Evolutionary conservation across 2,329 filamentous ascomycete species (phyloP).

Genomic region (Pseudocercospora cruenta): DNA sequence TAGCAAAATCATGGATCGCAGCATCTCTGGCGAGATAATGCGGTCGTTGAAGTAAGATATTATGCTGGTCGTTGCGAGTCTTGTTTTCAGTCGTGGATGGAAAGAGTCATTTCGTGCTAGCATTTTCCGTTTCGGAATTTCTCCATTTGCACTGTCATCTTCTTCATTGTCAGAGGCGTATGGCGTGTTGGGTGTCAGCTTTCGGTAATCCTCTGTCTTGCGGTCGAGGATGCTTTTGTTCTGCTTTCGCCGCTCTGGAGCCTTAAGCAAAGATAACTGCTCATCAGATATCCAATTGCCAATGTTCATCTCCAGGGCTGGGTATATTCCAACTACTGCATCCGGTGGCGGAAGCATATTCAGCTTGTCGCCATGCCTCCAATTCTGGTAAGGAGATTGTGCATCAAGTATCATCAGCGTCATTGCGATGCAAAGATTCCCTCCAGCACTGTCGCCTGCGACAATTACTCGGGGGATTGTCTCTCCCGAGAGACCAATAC

Average conservation of each 20-base stretch:
- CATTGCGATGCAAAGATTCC: conserved; percentile 77
- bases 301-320: conserved; percentile 93
- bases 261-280: conserved; percentile 91
- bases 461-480: conserved; percentile 70
- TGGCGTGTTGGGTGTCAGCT: conserved; percentile 78
- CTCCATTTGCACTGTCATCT: conserved; percentile 37
- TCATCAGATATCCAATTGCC: conserved; percentile 99
- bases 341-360: conserved; percentile 61
- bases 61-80: conserved; percentile 94
- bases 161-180: conserved; percentile 77
- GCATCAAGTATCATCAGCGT: conserved; percentile 87
- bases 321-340: conserved; percentile 84
- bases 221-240: conserved; percentile 77
- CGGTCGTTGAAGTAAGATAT: conserved; percentile 98
- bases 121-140: conserved; percentile 6
- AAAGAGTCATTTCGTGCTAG: conserved; percentile 4
- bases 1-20: conserved; percentile 97
- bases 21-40: conserved; percentile 94
- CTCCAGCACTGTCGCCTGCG: conserved; percentile 80
- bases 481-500: conserved; percentile 72
- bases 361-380: conserved; percentile 42
- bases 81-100: conserved; percentile 54
- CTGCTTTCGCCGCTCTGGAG: conserved; percentile 74
- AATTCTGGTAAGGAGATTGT: conserved; percentile 44
- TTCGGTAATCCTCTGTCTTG: conserved; percentile 87